These are phyloP conservation scores for Petunia hybrid DNA, from an alignment of 305 asterid species.

Conservation along the genomic window DNA sequence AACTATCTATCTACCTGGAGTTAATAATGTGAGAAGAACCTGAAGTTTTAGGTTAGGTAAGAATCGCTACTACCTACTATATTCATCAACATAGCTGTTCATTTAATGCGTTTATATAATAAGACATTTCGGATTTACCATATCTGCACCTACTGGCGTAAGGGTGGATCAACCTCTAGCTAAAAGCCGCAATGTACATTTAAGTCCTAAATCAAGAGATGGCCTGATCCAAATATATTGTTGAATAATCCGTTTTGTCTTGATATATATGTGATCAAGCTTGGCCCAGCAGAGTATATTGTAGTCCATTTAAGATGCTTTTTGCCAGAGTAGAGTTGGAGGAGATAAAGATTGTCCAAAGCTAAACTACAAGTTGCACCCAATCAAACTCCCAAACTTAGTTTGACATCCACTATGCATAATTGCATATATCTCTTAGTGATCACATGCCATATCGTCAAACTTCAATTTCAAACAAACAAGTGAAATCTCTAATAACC, in stretches of 20 bases:
- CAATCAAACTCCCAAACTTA: neutral
- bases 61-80: too few species aligned
- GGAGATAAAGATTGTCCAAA: neutral
- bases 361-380: neutral
- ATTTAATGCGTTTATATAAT: neutral
- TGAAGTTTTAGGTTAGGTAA: too few species aligned
- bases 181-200: too few species aligned
- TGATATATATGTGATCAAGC: neutral
- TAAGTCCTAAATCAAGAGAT: too few species aligned
- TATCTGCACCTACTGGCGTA: slow-evolving; percentile 9
- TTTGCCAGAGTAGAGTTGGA: neutral
- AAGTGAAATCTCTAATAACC: too few species aligned
- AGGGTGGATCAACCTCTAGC: neutral
- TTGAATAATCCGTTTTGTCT: neutral
- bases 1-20: too few species aligned
- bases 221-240: neutral
- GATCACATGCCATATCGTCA: neutral
- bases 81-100: too few species aligned
- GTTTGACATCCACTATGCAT: neutral
- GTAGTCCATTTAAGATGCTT: neutral
- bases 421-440: too few species aligned
- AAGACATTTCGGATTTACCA: neutral
- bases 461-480: too few species aligned
- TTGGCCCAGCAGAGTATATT: neutral
- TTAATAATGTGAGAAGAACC: too few species aligned